These are phyloP conservation scores for Rhynchospora pubera DNA, from an alignment of 176 grass and related monocot genomes.

Conservation along the genomic window DNA sequence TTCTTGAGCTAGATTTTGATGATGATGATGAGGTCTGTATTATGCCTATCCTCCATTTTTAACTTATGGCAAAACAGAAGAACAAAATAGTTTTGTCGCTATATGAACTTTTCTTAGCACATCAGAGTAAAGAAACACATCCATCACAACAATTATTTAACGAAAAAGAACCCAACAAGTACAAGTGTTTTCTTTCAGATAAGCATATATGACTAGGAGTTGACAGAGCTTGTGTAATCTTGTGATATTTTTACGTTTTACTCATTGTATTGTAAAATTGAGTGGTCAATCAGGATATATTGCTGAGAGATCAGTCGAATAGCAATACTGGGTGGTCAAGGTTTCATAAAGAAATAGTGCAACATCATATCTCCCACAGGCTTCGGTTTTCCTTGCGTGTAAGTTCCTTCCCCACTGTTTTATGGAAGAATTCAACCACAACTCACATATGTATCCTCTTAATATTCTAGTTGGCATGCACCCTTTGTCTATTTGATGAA, in stretches of 20 bases:
- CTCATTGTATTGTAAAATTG: not conserved
- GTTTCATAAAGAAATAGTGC: slow-evolving; percentile 68
- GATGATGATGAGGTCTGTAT: slow-evolving; percentile 80
- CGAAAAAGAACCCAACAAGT: not conserved
- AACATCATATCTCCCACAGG: slow-evolving; percentile 76
- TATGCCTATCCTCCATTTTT: not conserved
- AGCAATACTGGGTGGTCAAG: slow-evolving; percentile 41
- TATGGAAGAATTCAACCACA: not conserved
- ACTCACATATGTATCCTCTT: not conserved
- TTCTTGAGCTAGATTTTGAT: slow-evolving; percentile 90
- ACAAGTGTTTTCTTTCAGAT: not conserved
- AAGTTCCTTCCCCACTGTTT: slow-evolving; percentile 19
- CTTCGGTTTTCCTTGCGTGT: slow-evolving; percentile 88
- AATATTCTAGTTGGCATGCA: no score
- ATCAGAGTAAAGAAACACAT: not conserved
- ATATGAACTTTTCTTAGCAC: not conserved
- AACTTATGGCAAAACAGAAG: not conserved
- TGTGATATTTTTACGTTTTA: not conserved
- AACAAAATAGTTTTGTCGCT: not conserved
- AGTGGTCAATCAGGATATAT: slow-evolving; percentile 66
- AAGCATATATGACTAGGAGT: not conserved
- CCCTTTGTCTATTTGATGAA: not conserved
- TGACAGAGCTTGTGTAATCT: not conserved
- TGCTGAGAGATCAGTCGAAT: slow-evolving; percentile 83
- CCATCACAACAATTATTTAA: not conserved